Evolutionary conservation across 2,329 filamentous ascomycete species (phyloP).

Genomic region (Apiospora sp.): DNA sequence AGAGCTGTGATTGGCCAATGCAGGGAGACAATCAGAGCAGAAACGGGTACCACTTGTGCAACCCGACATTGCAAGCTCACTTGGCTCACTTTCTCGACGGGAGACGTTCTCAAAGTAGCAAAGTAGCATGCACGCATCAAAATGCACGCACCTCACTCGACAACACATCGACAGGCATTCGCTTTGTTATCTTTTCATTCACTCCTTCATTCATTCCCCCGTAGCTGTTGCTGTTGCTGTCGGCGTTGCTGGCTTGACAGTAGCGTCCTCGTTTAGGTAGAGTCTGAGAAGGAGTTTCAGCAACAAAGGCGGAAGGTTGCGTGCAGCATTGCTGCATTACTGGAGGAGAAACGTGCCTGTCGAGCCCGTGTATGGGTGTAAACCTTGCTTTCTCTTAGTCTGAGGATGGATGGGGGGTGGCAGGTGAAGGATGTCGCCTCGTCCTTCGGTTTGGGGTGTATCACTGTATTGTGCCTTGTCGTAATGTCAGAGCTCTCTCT

Average conservation of each 20-base stretch:
- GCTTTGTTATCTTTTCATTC: not conserved
- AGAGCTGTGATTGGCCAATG: constrained; percentile 9
- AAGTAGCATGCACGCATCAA: not conserved
- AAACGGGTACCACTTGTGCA: constrained; percentile 18
- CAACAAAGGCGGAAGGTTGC: not conserved
- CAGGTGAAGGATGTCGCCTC: not conserved
- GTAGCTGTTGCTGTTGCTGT: not conserved
- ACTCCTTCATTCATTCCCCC: no score
- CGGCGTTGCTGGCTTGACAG: not conserved
- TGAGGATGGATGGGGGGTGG: not conserved
- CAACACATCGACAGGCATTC: not conserved
- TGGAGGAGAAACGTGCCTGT: constrained; percentile 8
- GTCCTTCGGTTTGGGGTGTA: not conserved
- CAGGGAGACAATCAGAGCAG: constrained; percentile 5
- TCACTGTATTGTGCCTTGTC: not conserved
- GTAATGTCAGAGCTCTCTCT: constrained; percentile 5
- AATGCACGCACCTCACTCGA: not conserved
- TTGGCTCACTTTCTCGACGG: not conserved
- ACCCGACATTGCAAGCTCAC: not conserved
- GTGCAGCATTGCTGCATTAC: constrained; percentile 10
- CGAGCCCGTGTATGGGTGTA: not conserved
- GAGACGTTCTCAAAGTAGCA: constrained; percentile 14
- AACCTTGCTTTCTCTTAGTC: not conserved
- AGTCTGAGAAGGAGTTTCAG: constrained; percentile 11
- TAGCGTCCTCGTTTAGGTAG: not conserved